Conservation (phyloP, 768 basidiomycete species). For the Boletus rex-veris region DNA sequence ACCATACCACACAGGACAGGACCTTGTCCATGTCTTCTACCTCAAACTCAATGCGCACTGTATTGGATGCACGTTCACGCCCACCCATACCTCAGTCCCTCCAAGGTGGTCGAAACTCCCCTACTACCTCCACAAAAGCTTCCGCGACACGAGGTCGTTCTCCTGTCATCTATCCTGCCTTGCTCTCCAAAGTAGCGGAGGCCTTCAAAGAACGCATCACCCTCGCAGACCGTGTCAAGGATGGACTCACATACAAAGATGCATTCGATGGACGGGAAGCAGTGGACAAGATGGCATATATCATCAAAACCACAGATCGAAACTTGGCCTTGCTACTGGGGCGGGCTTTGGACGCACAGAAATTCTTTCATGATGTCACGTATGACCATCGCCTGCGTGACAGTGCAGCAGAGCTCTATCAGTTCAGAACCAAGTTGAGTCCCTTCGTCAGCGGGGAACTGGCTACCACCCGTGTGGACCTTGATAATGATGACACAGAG, state of each 20-base stretch:
- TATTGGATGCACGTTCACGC: conserved; percentile 38
- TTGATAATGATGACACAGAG: conserved; percentile 35
- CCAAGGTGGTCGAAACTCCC: conserved; percentile 40
- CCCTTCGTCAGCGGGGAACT: conserved; percentile 83
- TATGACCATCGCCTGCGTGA: conserved; percentile 96
- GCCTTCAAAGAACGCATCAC: conserved; percentile 84
- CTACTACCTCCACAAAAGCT: conserved; percentile 34
- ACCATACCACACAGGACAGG: conserved; percentile 63
- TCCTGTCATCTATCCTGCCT: conserved; percentile 90
- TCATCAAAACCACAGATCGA: conserved; percentile 97
- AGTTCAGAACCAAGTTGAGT: conserved; percentile 82
- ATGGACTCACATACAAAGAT: conserved; percentile 94
- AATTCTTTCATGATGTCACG: conserved; percentile 99
- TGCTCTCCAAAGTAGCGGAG: conserved; percentile 91
- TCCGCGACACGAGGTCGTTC: conserved; percentile 45
- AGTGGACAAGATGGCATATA: conserved; percentile 94
- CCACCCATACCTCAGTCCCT: conserved; percentile 32
- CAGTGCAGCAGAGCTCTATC: conserved; percentile 84
- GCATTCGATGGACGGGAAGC: conserved; percentile 97
- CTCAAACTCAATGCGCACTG: conserved; percentile 47
- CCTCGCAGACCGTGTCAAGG: conserved; percentile 80
- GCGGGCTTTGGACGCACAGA: conserved; percentile 93
- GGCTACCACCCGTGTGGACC: conserved; percentile 32
- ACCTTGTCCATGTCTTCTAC: conserved; percentile 74
- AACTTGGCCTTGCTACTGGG: conserved; percentile 95